A percentile compares a stretch with the other conserved stretches of the same genome.
Conservation (phyloP, 495 filamentous ascomycete species). For the Xylaria longipes region DNA sequence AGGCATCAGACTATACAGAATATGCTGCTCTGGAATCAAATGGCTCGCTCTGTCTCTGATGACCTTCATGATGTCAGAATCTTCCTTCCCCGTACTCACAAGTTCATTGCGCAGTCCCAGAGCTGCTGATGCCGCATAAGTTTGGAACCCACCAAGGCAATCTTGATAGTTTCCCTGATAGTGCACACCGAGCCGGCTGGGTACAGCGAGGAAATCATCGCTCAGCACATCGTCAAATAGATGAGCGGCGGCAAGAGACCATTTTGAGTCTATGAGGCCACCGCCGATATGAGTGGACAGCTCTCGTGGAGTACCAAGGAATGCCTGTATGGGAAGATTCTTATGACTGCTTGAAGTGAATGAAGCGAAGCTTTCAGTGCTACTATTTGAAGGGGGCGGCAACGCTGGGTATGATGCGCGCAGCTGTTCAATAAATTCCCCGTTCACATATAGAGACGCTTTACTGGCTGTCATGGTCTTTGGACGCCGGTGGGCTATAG, state of each 20-base stretch:
- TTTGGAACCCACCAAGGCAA: conserved; percentile 93
- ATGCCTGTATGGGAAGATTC: conserved; percentile 79
- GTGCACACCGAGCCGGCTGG: conserved; percentile 84
- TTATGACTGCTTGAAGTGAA: conserved; percentile 62
- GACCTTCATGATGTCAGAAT: conserved; percentile 87
- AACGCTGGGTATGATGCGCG: conserved; percentile 83
- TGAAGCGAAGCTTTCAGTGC: conserved; percentile 66
- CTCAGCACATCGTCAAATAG: conserved; percentile 86
- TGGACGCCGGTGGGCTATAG: conserved; percentile 78
- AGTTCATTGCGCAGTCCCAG: conserved; percentile 90
- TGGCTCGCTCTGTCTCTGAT: conserved; percentile 81
- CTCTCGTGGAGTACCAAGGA: conserved; percentile 91
- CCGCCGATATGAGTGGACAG: conserved; percentile 81
- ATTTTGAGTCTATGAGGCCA: conserved; percentile 75
- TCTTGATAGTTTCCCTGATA: conserved; percentile 98
- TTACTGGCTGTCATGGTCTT: conserved; percentile 78
- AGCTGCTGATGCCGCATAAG: conserved; percentile 92
- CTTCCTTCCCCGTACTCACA: conserved; percentile 88
- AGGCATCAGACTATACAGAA: conserved; percentile 86
- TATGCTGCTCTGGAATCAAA: conserved; percentile 79
- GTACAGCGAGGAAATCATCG: conserved; percentile 90
- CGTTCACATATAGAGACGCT: conserved; percentile 88
- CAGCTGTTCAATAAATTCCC: conserved; percentile 90
- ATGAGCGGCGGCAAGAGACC: conserved; percentile 89
- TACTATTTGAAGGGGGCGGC: conserved; percentile 65